Conservation (phyloP, 164 flowering plant genomes). For the Umbellularia californica region DNA sequence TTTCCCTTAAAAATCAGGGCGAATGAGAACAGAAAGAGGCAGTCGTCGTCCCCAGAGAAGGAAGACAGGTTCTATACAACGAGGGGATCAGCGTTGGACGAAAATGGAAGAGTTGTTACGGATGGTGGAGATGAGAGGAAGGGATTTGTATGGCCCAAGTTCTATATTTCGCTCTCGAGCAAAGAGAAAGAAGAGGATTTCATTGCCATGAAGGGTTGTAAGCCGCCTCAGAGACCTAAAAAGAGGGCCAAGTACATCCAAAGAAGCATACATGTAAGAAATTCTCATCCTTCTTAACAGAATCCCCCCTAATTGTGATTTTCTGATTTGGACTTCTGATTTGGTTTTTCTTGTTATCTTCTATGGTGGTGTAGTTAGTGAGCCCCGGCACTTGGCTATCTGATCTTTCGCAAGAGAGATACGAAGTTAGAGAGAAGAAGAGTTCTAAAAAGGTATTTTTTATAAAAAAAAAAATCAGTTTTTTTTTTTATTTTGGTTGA, state of each 20-base stretch:
- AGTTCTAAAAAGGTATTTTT: slow-evolving; percentile 63
- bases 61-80: slow-evolving; percentile 4
- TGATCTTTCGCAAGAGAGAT: slow-evolving; percentile 82
- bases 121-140: background rate
- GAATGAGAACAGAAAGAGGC: slow-evolving; percentile 21
- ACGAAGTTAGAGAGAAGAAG: slow-evolving; percentile 87
- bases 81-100: slow-evolving; percentile 1
- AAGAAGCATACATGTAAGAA: slow-evolving; percentile 5
- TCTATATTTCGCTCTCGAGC: slow-evolving; percentile 8
- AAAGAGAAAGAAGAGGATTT: slow-evolving; percentile 19
- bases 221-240: slow-evolving; percentile 14
- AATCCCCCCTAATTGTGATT: too few species aligned
- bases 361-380: slow-evolving; percentile 44
- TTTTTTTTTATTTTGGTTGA: background rate
- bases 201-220: slow-evolving; percentile 16
- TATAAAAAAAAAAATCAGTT: background rate
- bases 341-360: background rate
- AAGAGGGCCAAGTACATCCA: slow-evolving; percentile 14
- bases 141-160: slow-evolving; percentile 10
- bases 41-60: slow-evolving; percentile 26
- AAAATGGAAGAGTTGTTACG: background rate
- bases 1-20: background rate
- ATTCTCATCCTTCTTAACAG: background rate
- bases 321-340: background rate
- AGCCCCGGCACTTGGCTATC: slow-evolving; percentile 85